These are phyloP conservation scores for Yamadazyma conglobata DNA, from an alignment of 1,139 yeast genomes.

Conservation along the genomic window DNA sequence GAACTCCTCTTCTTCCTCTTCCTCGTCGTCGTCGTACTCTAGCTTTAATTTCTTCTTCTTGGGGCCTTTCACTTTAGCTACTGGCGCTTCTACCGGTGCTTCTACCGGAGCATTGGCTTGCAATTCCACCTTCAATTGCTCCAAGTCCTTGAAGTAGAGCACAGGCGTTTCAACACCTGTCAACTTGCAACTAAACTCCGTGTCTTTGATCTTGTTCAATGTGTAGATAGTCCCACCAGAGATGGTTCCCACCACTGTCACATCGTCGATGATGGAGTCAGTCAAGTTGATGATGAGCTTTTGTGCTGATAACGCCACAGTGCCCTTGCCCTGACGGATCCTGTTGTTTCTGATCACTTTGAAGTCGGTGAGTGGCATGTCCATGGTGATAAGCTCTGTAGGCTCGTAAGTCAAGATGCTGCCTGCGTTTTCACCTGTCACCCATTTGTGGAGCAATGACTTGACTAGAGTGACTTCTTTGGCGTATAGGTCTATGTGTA, in stretches of 20 bases:
- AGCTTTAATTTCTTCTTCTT: conserved; percentile 19
- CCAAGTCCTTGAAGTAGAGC: conserved; percentile 6
- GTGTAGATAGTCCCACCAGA: conserved; percentile 58
- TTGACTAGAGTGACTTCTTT: conserved; percentile 58
- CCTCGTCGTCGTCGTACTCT: conserved; percentile 25
- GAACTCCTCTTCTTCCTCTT: conserved; percentile 32
- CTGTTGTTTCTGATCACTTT: conserved; percentile 37
- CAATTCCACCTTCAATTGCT: too few species aligned
- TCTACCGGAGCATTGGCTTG: too few species aligned
- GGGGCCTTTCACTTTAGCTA: conserved; percentile 20
- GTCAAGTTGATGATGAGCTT: conserved; percentile 53
- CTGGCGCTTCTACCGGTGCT: not conserved
- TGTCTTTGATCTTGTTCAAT: conserved; percentile 49
- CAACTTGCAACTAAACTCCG: conserved; percentile 46
- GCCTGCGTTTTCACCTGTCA: conserved; percentile 40
- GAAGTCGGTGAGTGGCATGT: conserved; percentile 3
- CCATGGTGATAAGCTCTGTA: conserved; percentile 7
- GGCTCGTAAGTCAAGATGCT: conserved; percentile 30
- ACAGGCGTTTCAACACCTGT: conserved; percentile 27
- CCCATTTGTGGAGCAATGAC: conserved; percentile 48
- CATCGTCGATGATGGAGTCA: conserved; percentile 40
- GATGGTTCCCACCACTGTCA: conserved; percentile 61
- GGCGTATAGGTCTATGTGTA: conserved; percentile 68
- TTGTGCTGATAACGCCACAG: conserved; percentile 47
- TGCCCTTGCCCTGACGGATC: conserved; percentile 51